phyloP scores from a whole-genome alignment of 208 protist species.

The Crithidia thermophila region DNA sequence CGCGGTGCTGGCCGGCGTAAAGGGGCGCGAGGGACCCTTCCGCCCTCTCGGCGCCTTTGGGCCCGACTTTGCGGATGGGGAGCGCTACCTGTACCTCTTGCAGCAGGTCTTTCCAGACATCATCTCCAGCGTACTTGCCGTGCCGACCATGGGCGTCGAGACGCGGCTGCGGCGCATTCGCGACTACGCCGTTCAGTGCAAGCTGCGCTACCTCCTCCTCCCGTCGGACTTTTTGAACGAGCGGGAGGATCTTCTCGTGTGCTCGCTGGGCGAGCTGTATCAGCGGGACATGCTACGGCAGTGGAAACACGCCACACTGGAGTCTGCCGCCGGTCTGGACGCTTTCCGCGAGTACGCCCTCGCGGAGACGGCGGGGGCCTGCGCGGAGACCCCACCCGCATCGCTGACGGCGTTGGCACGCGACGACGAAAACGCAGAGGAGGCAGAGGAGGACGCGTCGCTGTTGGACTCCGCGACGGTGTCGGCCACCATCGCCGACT shows the following conservation, averaged over 20 bases:
- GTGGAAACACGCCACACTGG: conserved; percentile 13
- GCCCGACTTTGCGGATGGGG: conserved; percentile 69
- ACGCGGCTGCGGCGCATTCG: conserved; percentile 57
- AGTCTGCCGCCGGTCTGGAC: conserved; percentile 17
- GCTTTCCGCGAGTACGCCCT: conserved; percentile 11
- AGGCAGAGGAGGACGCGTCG: not conserved
- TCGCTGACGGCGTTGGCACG: not conserved
- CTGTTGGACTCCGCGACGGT: conserved; percentile 19
- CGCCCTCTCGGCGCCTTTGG: conserved; percentile 48
- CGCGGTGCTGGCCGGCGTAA: conserved; percentile 31
- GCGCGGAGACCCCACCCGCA: no score
- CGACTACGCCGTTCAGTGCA: conserved; percentile 37
- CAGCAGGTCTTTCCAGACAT: conserved; percentile 56
- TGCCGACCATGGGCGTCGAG: conserved; percentile 36
- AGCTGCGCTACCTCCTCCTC: conserved; percentile 47
- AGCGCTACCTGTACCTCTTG: conserved; percentile 58
- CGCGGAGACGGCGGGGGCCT: conserved; percentile 5
- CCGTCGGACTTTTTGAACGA: conserved; percentile 62
- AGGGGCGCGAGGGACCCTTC: conserved; percentile 12
- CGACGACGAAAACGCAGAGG: not conserved
- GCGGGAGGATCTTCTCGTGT: conserved; percentile 74
- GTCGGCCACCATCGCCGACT: conserved; percentile 4
- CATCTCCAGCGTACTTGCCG: conserved; percentile 16
- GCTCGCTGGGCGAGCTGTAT: conserved; percentile 60
- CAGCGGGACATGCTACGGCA: conserved; percentile 20